A percentile compares a stretch with the other conserved stretches of the same genome.
Conservation (phyloP, 768 basidiomycete genomes). For the Termitomyces sp. region DNA sequence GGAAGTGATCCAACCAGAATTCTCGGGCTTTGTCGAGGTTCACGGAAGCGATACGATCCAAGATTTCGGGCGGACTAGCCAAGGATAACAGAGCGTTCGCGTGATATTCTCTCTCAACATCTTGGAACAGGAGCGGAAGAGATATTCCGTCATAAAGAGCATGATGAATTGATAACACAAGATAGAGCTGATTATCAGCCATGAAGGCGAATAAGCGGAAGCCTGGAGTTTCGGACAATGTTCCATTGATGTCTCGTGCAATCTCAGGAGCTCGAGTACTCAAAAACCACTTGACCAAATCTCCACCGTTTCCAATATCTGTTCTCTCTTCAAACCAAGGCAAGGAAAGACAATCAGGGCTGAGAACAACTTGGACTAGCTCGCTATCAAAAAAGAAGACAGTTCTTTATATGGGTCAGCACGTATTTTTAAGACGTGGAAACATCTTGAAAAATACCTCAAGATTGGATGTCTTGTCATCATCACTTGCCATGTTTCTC, state of each 20-base stretch:
- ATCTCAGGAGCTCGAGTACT: conserved; percentile 9
- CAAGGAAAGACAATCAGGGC: conserved; percentile 5
- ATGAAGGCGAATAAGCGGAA: conserved; percentile 19
- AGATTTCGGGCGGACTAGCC: conserved; percentile 15
- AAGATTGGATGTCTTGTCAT: conserved; percentile 21
- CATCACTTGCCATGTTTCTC: conserved; percentile 27
- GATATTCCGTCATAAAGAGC: conserved; percentile 28
- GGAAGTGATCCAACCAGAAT: conserved; percentile 23
- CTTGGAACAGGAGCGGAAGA: conserved; percentile 21
- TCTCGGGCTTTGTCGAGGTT: conserved; percentile 17
- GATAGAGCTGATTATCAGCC: conserved; percentile 6
- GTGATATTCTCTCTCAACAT: conserved; percentile 21
- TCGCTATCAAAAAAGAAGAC: conserved; percentile 23
- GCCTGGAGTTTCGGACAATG: conserved; percentile 19
- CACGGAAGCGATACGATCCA: conserved; percentile 18
- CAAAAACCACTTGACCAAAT: conserved; percentile 19
- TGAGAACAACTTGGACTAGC: conserved; percentile 23
- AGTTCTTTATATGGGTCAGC: conserved; percentile 17
- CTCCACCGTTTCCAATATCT: neutral
- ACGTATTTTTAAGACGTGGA: neutral
- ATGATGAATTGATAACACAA: conserved; percentile 27
- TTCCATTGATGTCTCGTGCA: conserved; percentile 21
- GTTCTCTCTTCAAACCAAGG: conserved; percentile 16
- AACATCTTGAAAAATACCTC: conserved; percentile 13
- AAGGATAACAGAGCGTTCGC: conserved; percentile 1